Conservation (phyloP, 805 yeast species). For the Lipomyces japonicus region DNA sequence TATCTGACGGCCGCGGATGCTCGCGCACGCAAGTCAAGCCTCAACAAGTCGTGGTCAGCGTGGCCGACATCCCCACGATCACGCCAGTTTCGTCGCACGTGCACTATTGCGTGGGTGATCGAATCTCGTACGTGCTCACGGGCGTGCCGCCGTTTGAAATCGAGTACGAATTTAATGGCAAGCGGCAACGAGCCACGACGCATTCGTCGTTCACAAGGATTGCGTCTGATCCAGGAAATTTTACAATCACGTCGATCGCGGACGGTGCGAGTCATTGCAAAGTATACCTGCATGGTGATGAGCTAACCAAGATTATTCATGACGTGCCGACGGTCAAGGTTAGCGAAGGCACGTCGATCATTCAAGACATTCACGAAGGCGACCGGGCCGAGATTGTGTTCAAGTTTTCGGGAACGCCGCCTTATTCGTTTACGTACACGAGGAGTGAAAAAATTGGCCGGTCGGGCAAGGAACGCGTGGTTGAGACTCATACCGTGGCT, state of each 20-base stretch:
- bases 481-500: conserved; percentile 53
- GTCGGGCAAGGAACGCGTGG: conserved; percentile 43
- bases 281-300: conserved; percentile 32
- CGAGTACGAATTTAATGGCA: conserved; percentile 67
- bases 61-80: conserved; percentile 76
- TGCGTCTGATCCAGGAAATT: conserved; percentile 77
- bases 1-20: conserved; percentile 73
- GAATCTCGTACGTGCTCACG: conserved; percentile 65
- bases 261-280: conserved; percentile 75
- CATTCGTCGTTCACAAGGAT: conserved; percentile 56
- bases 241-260: conserved; percentile 61
- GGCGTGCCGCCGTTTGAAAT: conserved; percentile 81
- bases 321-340: conserved; percentile 78
- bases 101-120: conserved; percentile 90
- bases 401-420: conserved; percentile 82
- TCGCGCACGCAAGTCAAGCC: conserved; percentile 42
- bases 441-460: conserved; percentile 54
- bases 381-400: conserved; percentile 87
- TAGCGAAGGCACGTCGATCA: conserved; percentile 67
- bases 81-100: conserved; percentile 41
- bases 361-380: conserved; percentile 88
- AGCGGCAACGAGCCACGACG: conserved; percentile 52
- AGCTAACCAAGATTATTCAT: conserved; percentile 45
- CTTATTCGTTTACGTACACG: conserved; percentile 80
- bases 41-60: conserved; percentile 49